Conservation (phyloP, 2,329 filamentous ascomycete genomes). For the Mycosphaerella sp. region DNA sequence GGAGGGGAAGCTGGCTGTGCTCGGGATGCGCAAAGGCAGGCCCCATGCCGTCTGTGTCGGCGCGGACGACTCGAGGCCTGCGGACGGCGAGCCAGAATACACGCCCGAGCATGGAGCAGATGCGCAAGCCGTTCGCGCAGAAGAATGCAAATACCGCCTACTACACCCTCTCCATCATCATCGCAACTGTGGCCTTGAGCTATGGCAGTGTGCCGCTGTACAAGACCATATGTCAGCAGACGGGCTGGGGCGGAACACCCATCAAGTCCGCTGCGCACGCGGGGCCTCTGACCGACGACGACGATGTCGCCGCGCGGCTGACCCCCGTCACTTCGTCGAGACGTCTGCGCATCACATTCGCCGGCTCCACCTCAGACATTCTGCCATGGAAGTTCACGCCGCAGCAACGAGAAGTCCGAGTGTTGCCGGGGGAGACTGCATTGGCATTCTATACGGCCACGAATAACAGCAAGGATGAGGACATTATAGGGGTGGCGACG, state of each 20-base stretch:
- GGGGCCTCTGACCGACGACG: conserved; percentile 60
- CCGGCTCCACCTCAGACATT: conserved; percentile 87
- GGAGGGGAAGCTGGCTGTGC: conserved; percentile 22
- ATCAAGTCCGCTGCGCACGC: conserved; percentile 73
- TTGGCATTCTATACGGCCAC: conserved; percentile 97
- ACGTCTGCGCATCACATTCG: conserved; percentile 92
- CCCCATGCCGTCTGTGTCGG: conserved; percentile 11
- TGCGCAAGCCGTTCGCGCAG: conserved; percentile 57
- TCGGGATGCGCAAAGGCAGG: conserved; percentile 15
- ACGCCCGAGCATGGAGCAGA: conserved; percentile 56
- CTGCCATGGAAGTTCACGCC: conserved; percentile 96
- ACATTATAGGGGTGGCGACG: conserved; percentile 97
- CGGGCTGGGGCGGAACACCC: conserved; percentile 88
- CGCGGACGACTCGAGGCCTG: conserved; percentile 28
- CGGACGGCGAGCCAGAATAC: conserved; percentile 21
- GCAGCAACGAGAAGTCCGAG: conserved; percentile 92
- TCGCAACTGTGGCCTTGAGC: conserved; percentile 71
- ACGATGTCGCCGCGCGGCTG: conserved; percentile 57
- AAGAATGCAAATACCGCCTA: conserved; percentile 64
- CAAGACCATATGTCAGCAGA: conserved; percentile 84
- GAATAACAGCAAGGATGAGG: conserved; percentile 71
- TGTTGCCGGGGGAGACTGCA: conserved; percentile 92
- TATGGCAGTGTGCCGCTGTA: conserved; percentile 83
- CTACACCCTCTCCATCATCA: conserved; percentile 68
- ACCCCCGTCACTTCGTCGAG: conserved; percentile 72